Base-by-base conservation (phyloP, 805 yeast species). In the Candida peoriensis region DNA sequence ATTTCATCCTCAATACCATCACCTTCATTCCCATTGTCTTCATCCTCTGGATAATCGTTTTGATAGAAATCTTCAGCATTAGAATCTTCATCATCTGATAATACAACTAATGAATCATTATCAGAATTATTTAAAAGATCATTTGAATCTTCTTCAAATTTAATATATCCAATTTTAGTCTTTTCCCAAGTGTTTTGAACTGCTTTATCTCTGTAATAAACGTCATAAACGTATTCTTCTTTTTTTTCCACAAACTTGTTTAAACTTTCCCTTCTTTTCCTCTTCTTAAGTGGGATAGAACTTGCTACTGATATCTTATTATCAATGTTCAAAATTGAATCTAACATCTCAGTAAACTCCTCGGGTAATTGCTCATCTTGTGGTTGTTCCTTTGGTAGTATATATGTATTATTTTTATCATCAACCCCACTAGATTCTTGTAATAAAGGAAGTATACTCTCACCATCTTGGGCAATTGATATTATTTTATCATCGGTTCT, bases 11-110 rank as follows among this genome's bases (percentile, higher is more conserved):
- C 49, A 3, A 46, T 35, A 18, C 36, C 46, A n/a, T 47, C 45
- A 18, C 37, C 44, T 4, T 43, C 38, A 14, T 45, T 40, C n/a
- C 48, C 52, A 3, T 77, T 87, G 48, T 84, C 90, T 43, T 87
- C 96, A 52, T 89, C 96, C 30, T 87, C 95, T 0, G 97, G 97
- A 52, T 90, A 90, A 52, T 90, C 97, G 58, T 93, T 90, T 48
- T 78, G 76, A 55, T 90, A 90, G 52, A 79, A 89, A 36, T 84
- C 87, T 61, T 90, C 98, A 15, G 96, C 96, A 52, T 84, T 84
- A 0, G 93, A 82, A 52, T 84, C 94, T 42, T 83, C 90, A 48
- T 84, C 87, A 45, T 82, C 93, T 0, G 86, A 70, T 8, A 58
- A 47, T 3, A 54, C 46, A 8, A 48, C 57, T n/a, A 58, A 55